phyloP scores from a whole-genome alignment of 768 basidiomycete species.

The Psilocybe tampanensis region DNA sequence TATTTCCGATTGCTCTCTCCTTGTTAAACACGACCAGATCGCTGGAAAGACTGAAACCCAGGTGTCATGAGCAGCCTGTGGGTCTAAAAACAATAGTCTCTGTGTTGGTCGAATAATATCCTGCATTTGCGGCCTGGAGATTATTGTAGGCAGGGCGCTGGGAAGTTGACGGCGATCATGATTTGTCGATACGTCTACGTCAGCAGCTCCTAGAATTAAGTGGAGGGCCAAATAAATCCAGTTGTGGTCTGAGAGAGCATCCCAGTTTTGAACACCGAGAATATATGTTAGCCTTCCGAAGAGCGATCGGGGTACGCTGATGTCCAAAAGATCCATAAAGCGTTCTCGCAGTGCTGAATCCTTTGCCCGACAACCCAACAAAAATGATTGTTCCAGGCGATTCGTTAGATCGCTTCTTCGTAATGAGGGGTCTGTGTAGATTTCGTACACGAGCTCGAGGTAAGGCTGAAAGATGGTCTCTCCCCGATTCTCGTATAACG shows the following conservation, averaged over 20 bases:
- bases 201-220: constrained; percentile 72
- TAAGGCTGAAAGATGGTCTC: constrained; percentile 83
- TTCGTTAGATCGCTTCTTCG: constrained; percentile 93
- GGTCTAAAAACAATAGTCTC: constrained; percentile 80
- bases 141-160: constrained; percentile 29
- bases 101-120: constrained; percentile 77
- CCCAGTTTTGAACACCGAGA: constrained; percentile 94
- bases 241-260: constrained; percentile 85
- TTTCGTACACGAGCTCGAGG: constrained; percentile 88
- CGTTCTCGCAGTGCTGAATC: constrained; percentile 77
- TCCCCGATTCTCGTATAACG: constrained; percentile 74
- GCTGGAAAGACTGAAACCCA: constrained; percentile 91
- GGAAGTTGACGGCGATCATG: constrained; percentile 43
- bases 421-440: constrained; percentile 85
- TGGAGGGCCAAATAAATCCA: constrained; percentile 94
- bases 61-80: constrained; percentile 72
- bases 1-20: constrained; percentile 86
- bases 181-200: constrained; percentile 39
- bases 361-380: constrained; percentile 86
- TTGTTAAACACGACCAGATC: constrained; percentile 81
- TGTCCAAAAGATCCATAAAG: constrained; percentile 90
- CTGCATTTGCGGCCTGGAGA: constrained; percentile 47
- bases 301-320: constrained; percentile 83
- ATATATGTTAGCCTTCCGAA: constrained; percentile 86
- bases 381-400: constrained; percentile 89